These are phyloP conservation scores for Mycena maculata DNA, from an alignment of 768 basidiomycete species.

Conservation along the genomic window DNA sequence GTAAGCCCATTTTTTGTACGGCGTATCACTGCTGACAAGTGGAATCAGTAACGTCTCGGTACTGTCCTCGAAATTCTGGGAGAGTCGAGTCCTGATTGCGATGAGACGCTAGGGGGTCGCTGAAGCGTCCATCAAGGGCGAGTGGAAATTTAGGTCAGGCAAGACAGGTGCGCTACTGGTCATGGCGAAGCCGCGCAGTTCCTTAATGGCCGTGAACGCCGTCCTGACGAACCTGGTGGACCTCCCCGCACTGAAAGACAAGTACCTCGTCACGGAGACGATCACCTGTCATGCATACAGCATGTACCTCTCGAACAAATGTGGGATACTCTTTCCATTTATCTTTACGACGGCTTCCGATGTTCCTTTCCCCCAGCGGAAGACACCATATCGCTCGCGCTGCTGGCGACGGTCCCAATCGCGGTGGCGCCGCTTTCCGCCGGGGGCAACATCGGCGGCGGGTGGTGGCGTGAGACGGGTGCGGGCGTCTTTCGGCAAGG, in stretches of 20 bases:
- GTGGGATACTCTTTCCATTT: background rate
- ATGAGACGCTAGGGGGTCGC: slow-evolving; percentile 43
- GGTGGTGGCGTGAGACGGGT: slow-evolving; percentile 16
- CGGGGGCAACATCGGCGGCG: slow-evolving; percentile 2
- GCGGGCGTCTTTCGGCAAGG: slow-evolving; percentile 17
- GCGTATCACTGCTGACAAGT: no score
- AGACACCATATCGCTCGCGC: slow-evolving; percentile 9
- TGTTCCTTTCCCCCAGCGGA: background rate
- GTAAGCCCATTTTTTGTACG: background rate
- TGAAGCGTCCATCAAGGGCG: slow-evolving; percentile 45
- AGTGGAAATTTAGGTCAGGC: slow-evolving; percentile 46
- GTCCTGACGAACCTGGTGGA: slow-evolving; percentile 41
- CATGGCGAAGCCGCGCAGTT: slow-evolving; percentile 45
- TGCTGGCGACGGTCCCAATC: background rate
- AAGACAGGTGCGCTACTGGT: slow-evolving; percentile 49
- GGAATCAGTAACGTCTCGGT: no score
- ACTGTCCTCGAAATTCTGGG: no score
- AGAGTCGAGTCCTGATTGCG: no score
- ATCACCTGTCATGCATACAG: slow-evolving; percentile 46
- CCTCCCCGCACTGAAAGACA: slow-evolving; percentile 42
- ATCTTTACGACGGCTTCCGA: background rate
- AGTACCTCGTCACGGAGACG: slow-evolving; percentile 46
- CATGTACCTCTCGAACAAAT: slow-evolving; percentile 44
- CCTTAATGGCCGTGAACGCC: slow-evolving; percentile 29
- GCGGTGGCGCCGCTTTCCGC: slow-evolving; percentile 7